Percentiles rank a stretch among this genome's conserved stretches.
These are phyloP conservation scores for Panaeolus cyanescens DNA, from an alignment of 768 basidiomycete genomes.

Conservation along the genomic window DNA sequence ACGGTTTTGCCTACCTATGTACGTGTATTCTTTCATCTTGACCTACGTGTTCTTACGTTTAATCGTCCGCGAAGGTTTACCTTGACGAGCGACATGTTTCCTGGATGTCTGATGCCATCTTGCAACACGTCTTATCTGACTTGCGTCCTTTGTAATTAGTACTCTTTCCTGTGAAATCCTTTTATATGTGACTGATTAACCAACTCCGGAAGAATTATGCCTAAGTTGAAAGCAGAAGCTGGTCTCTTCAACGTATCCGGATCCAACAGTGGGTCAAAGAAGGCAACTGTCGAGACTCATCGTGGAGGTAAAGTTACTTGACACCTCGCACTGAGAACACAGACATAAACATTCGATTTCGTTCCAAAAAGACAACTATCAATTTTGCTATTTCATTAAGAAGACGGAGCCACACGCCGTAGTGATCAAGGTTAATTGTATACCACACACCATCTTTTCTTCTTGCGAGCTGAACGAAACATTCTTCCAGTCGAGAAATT, in stretches of 20 bases:
- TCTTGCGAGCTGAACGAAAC: neutral
- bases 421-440: constrained; percentile 68
- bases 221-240: constrained; percentile 65
- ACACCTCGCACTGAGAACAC: constrained; percentile 4
- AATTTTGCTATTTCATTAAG: constrained; percentile 89
- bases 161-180: neutral
- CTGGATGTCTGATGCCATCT: constrained; percentile 87
- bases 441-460: neutral
- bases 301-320: constrained; percentile 64
- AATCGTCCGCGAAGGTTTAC: constrained; percentile 55
- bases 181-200: neutral
- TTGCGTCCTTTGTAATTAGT: constrained; percentile 71
- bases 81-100: constrained; percentile 85
- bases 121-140: constrained; percentile 82
- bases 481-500: constrained; percentile 37
- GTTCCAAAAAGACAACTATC: constrained; percentile 71
- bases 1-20: constrained; percentile 82
- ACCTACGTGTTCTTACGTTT: constrained; percentile 2
- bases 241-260: constrained; percentile 32
- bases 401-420: constrained; percentile 82
- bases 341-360: neutral
- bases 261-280: constrained; percentile 51
- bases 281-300: constrained; percentile 78
- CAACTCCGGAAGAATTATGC: constrained; percentile 51
- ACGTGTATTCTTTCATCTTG: constrained; percentile 20